Base-by-base conservation (phyloP, 129 eudicot genomes). In the Tagetes erecta region DNA sequence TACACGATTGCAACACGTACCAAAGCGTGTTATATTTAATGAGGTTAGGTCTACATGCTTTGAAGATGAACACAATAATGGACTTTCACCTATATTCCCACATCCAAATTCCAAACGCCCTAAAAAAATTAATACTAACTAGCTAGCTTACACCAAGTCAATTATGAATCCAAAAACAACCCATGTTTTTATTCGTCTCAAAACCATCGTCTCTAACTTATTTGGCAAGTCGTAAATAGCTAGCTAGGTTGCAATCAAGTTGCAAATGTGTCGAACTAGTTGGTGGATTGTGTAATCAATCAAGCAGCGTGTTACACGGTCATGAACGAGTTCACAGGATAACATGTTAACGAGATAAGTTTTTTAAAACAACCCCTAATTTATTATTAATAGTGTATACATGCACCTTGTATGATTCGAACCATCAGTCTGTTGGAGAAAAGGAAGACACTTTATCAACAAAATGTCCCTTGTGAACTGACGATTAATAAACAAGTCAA, bases 1-100 rank as follows among this genome's bases (percentile, higher is more conserved):
- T 40, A 63, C 76, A 59, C 68, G 75, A 77, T 77, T 77, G 63
- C 68, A 5, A 68, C 81, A 77, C 75, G 81, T 27, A 77, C 67
- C 55, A 50, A 70, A 52, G 39, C 14, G 44, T 82, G 70, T 20
- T 56, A 62, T 68, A 64, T 76, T 62, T 8, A 42, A 67, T 34
- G 6, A 56, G 50, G 62, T 76, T 14, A 44, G 47, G 57, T 76
- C 75, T 35, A 76, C 56, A 68, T 57, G 50, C 31, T 46, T 56
- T 55, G 38, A 71, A 56, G 39, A 71, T 40, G 44, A 45, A 31
- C 60, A 73, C 60, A 46, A 73, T 63, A 46, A 62, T 36, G 36
- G 37, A 38, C 58, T 46, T 60, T 59, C 62, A 74, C 78, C 78
- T 46, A 62, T 66, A 44, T 3, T 7, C 45, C 35, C 12, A 33